These are phyloP conservation scores for Clarireedia monteithiana DNA, from an alignment of 2,329 filamentous ascomycete genomes.

Conservation along the genomic window DNA sequence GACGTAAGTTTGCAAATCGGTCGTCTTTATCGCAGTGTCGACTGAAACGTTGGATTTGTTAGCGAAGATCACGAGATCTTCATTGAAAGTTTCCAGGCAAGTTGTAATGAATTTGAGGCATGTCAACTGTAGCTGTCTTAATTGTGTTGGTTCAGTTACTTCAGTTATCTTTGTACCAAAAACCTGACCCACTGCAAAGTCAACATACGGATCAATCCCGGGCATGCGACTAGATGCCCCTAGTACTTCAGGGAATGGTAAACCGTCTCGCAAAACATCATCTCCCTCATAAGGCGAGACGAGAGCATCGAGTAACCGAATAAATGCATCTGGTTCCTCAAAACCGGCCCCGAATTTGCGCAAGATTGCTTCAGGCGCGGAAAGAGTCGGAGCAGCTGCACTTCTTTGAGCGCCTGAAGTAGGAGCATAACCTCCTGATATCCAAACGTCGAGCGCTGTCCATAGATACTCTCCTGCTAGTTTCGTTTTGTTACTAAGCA, in stretches of 20 bases:
- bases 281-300: conserved; percentile 57
- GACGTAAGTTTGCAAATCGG: conserved; percentile 72
- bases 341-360: conserved; percentile 70
- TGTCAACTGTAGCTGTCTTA: conserved; percentile 64
- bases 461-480: conserved; percentile 68
- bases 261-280: conserved; percentile 57
- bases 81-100: conserved; percentile 83
- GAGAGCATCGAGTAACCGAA: conserved; percentile 67
- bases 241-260: conserved; percentile 83
- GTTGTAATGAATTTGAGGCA: conserved; percentile 78
- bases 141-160: conserved; percentile 58
- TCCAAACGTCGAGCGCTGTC: conserved; percentile 72
- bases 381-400: conserved; percentile 11
- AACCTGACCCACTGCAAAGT: conserved; percentile 78
- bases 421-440: conserved; percentile 51
- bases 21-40: conserved; percentile 65
- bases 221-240: conserved; percentile 70
- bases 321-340: conserved; percentile 79
- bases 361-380: conserved; percentile 59
- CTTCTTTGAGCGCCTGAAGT: conserved; percentile 34
- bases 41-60: conserved; percentile 70
- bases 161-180: conserved; percentile 54
- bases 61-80: conserved; percentile 79
- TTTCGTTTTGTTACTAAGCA: conserved; percentile 67
- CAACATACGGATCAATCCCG: conserved; percentile 87